Conservation (phyloP, 768 basidiomycete genomes). For the Pleurotus citrinopileatus region DNA sequence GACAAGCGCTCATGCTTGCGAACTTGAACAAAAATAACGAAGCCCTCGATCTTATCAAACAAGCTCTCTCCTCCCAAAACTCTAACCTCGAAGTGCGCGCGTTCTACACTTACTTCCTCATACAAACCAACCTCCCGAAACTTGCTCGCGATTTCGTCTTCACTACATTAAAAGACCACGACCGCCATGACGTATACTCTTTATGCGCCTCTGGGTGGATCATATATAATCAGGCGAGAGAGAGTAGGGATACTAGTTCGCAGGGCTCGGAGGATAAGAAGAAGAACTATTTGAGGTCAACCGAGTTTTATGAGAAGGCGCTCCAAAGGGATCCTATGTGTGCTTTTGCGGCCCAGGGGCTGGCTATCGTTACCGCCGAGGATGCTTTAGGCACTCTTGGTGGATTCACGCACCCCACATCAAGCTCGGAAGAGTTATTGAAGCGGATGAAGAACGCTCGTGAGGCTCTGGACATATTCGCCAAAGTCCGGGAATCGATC, state of each 20-base stretch:
- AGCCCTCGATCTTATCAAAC: conserved; percentile 88
- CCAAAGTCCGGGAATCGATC: conserved; percentile 85
- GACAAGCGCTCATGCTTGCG: conserved; percentile 80
- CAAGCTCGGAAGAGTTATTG: conserved; percentile 58
- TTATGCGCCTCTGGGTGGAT: conserved; percentile 89
- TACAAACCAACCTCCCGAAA: conserved; percentile 68
- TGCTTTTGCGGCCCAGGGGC: conserved; percentile 91
- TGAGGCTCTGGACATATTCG: conserved; percentile 87
- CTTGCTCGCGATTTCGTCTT: conserved; percentile 89
- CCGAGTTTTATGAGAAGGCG: conserved; percentile 93
- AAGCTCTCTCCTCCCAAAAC: conserved; percentile 77
- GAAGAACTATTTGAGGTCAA: conserved; percentile 74
- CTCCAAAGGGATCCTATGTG: conserved; percentile 80
- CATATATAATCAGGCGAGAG: conserved; percentile 81
- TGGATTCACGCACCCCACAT: conserved; percentile 44
- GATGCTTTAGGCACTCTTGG: conserved; percentile 75
- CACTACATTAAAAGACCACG: conserved; percentile 79
- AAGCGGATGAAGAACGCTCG: conserved; percentile 71
- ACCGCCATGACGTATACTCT: conserved; percentile 87
- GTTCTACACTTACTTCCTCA: conserved; percentile 90
- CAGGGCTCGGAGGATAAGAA: conserved; percentile 68
- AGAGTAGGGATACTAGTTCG: conserved; percentile 64
- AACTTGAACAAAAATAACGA: conserved; percentile 70
- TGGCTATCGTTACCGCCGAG: conserved; percentile 93
- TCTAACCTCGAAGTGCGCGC: conserved; percentile 86